phyloP scores from a whole-genome alignment of 306 rosid genomes.

The Glycine soja region DNA sequence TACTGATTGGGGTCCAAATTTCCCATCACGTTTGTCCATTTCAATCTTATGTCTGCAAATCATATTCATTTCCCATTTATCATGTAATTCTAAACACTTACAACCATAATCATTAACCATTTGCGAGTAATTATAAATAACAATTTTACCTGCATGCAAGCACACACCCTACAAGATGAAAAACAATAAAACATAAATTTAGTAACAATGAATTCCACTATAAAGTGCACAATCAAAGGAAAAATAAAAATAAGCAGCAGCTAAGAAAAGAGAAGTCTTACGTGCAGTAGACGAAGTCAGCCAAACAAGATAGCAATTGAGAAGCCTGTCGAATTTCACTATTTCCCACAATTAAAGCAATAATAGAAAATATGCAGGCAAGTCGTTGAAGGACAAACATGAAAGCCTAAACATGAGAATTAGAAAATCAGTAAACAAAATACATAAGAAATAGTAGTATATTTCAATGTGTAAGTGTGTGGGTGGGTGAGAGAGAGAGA shows the following conservation, averaged over 20 bases:
- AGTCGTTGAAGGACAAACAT: conserved; percentile 83
- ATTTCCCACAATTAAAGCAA: conserved; percentile 81
- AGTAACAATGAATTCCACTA: not conserved
- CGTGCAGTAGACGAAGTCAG: conserved; percentile 86
- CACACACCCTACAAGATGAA: conserved; percentile 73
- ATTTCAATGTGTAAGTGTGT: not conserved
- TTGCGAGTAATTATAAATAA: not conserved
- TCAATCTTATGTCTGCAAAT: conserved; percentile 85
- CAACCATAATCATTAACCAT: not conserved
- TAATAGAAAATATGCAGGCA: conserved; percentile 88
- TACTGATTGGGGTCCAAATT: conserved; percentile 66
- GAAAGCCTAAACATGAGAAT: conserved; percentile 61
- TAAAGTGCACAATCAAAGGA: conserved; percentile 14
- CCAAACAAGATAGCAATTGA: conserved; percentile 68
- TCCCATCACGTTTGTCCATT: conserved; percentile 90
- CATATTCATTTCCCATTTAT: not conserved
- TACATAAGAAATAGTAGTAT: not conserved
- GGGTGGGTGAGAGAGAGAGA: not conserved
- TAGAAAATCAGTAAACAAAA: conserved; percentile 28
- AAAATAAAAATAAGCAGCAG: not conserved
- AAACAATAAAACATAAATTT: not conserved
- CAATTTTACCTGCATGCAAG: conserved; percentile 87
- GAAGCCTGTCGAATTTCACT: conserved; percentile 77
- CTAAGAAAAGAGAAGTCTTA: conserved; percentile 48
- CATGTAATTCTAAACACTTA: not conserved